phyloP scores from a whole-genome alignment of 495 filamentous ascomycete genomes.

The Penicillium bovifimosum region DNA sequence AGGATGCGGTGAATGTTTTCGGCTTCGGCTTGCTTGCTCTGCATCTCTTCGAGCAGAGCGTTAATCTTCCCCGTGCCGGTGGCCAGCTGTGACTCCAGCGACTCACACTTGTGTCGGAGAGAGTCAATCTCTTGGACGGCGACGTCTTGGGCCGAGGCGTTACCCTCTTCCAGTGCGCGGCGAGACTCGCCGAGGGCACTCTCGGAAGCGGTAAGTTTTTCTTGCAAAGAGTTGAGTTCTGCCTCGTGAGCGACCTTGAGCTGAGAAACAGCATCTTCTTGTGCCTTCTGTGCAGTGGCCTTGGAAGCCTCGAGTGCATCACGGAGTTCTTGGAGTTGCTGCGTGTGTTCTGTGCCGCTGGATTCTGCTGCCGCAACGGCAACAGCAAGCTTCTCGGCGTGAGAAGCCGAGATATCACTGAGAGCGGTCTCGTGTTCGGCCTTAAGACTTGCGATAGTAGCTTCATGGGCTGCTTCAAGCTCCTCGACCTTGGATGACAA shows the following conservation, averaged over 20 bases:
- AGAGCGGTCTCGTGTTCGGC: slow-evolving; percentile 34
- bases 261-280: slow-evolving; percentile 29
- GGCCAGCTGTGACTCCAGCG: slow-evolving; percentile 36
- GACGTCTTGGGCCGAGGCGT: slow-evolving; percentile 30
- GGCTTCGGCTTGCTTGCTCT: slow-evolving; percentile 36
- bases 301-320: slow-evolving; percentile 36
- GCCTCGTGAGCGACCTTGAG: slow-evolving; percentile 35
- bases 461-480: slow-evolving; percentile 36
- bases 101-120: slow-evolving; percentile 36
- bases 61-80: slow-evolving; percentile 36
- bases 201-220: slow-evolving; percentile 26
- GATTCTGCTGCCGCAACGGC: slow-evolving; percentile 34
- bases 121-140: slow-evolving; percentile 40
- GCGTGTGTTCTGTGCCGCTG: slow-evolving; percentile 26
- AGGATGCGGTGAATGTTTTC: slow-evolving; percentile 35
- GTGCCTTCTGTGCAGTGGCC: slow-evolving; percentile 27
- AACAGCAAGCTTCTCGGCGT: slow-evolving; percentile 33
- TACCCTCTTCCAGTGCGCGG: slow-evolving; percentile 35
- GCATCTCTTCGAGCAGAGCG: slow-evolving; percentile 37
- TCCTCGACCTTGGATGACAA: slow-evolving; percentile 35
- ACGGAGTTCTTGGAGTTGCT: slow-evolving; percentile 38
- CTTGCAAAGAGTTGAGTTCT: slow-evolving; percentile 30
- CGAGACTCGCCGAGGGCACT: slow-evolving; percentile 30
- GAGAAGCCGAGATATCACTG: slow-evolving; percentile 25
- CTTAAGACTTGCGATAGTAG: slow-evolving; percentile 30